Percentiles rank a stretch among this genome's conserved stretches.
These are phyloP conservation scores for Buddleja alternifolia DNA, from an alignment of 257 asterid genomes.

Conservation along the genomic window DNA sequence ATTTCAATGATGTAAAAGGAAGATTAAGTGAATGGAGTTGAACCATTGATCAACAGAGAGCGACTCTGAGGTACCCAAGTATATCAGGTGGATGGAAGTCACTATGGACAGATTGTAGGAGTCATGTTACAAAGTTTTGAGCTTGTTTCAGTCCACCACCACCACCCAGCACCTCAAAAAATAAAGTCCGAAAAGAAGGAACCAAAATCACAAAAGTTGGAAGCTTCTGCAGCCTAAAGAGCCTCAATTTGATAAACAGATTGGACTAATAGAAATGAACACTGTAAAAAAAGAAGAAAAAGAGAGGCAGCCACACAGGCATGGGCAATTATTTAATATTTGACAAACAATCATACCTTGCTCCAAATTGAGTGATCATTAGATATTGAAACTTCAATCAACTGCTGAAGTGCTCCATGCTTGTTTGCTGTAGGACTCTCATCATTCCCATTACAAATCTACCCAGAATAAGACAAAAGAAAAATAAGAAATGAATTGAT, in stretches of 20 bases:
- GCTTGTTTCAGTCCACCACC: background rate
- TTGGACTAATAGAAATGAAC: background rate
- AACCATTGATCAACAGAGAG: no score
- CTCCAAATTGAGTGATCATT: constrained; percentile 80
- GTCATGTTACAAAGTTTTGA: background rate
- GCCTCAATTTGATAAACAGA: background rate
- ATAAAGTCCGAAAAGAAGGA: no score
- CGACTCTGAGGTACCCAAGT: no score
- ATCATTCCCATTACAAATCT: constrained; percentile 84
- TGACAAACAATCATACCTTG: constrained; percentile 56
- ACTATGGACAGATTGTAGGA: background rate
- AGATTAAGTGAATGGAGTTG: no score
- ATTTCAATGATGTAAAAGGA: no score
- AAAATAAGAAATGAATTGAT: constrained; percentile 26
- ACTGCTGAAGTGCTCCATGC: constrained; percentile 79
- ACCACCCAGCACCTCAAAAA: background rate
- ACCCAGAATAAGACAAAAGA: constrained; percentile 27
- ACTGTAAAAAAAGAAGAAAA: no score
- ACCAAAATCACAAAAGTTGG: background rate
- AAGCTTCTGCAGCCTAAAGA: background rate
- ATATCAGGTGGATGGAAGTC: no score
- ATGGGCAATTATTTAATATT: no score
- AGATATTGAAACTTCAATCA: constrained; percentile 76
- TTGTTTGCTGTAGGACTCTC: constrained; percentile 68
- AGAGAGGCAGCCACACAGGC: no score